These are phyloP conservation scores for Coemansia sp. DNA, from an alignment of 192 early-diverging fungal genomes.

Conservation along the genomic window DNA sequence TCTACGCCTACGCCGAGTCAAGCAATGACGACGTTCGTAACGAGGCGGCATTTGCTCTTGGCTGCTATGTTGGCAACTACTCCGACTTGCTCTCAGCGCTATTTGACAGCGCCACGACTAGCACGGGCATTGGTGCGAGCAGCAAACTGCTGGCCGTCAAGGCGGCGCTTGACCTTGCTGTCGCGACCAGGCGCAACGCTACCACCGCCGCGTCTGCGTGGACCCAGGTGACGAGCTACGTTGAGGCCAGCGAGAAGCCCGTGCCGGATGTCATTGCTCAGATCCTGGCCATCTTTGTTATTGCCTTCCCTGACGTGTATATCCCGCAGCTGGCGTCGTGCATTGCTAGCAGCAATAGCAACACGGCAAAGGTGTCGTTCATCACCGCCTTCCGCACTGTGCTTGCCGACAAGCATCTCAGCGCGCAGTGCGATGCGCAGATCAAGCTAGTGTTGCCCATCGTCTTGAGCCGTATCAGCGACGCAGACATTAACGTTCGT, in stretches of 20 bases:
- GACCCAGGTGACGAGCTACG: constrained; percentile 17
- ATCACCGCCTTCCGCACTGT: constrained; percentile 48
- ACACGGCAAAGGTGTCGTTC: constrained; percentile 19
- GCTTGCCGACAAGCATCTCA: constrained; percentile 35
- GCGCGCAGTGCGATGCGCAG: constrained; percentile 29
- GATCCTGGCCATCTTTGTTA: constrained; percentile 27
- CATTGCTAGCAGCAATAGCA: constrained; percentile 10
- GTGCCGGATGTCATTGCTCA: constrained; percentile 43
- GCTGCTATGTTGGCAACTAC: constrained; percentile 27
- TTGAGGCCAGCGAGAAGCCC: constrained; percentile 7
- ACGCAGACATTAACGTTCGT: constrained; percentile 31
- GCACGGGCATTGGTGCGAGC: neutral
- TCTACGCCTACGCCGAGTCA: constrained; percentile 17
- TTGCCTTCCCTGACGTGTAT: constrained; percentile 24
- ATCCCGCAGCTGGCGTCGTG: constrained; percentile 26
- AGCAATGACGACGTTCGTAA: constrained; percentile 34
- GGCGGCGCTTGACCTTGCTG: constrained; percentile 21
- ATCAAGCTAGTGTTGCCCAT: constrained; percentile 27
- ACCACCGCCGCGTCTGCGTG: constrained; percentile 15
- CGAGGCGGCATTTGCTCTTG: constrained; percentile 44
- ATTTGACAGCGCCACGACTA: constrained; percentile 22
- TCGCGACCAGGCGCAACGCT: constrained; percentile 11
- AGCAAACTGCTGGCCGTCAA: constrained; percentile 39
- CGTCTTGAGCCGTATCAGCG: constrained; percentile 25
- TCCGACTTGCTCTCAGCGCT: constrained; percentile 24